Conservation (phyloP, 352 stramenopile species). For the Phytophthora parvispora region DNA sequence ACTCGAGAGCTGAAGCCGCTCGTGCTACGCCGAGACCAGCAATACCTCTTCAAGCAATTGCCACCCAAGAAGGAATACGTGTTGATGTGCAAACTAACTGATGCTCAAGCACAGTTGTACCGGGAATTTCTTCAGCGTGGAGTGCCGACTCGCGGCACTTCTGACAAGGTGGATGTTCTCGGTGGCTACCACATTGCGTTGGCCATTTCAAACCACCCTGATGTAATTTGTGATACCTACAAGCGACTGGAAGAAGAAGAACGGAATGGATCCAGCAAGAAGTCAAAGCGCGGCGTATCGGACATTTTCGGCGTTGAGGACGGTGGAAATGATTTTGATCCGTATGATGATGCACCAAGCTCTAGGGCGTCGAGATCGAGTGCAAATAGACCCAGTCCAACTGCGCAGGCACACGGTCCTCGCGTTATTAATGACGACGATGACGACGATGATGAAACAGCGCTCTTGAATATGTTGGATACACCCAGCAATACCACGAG, state of each 20-base stretch:
- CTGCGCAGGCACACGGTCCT: constrained; percentile 1
- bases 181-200: constrained; percentile 90
- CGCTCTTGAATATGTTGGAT: constrained; percentile 56
- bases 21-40: constrained; percentile 88
- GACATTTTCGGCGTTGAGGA: constrained; percentile 58
- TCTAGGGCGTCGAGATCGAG: constrained; percentile 3
- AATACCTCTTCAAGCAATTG: constrained; percentile 87
- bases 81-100: constrained; percentile 84
- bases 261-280: constrained; percentile 47
- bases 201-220: constrained; percentile 91
- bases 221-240: constrained; percentile 82
- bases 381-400: background rate
- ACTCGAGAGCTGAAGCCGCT: constrained; percentile 85
- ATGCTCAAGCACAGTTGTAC: constrained; percentile 82
- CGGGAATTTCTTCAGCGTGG: constrained; percentile 71
- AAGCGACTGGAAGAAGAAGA: constrained; percentile 67
- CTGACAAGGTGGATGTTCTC: constrained; percentile 75
- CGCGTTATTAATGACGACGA: constrained; percentile 22
- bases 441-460: constrained; percentile 46
- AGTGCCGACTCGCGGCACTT: constrained; percentile 67
- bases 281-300: constrained; percentile 30
- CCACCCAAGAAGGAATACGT: constrained; percentile 93
- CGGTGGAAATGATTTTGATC: constrained; percentile 65
- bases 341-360: constrained; percentile 27
- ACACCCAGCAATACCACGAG: background rate